These are phyloP conservation scores for Solanum piurae DNA, from an alignment of 257 asterid species.

Conservation along the genomic window DNA sequence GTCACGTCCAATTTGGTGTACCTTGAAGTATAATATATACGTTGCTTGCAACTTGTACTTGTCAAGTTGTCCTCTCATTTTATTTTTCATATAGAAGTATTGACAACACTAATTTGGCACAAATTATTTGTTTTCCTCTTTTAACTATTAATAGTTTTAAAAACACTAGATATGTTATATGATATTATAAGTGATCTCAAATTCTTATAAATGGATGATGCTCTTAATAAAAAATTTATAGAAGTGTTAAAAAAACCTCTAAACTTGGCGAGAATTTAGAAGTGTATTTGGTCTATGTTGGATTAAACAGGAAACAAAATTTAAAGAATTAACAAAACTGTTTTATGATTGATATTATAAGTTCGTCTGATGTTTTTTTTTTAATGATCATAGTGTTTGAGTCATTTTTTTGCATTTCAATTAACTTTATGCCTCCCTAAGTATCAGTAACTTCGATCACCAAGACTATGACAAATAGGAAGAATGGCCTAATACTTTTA, in stretches of 20 bases:
- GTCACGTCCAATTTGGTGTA: background rate
- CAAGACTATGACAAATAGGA: background rate
- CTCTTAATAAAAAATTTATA: background rate
- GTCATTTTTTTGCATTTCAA: background rate
- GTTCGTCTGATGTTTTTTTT: background rate
- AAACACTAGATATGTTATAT: too few species aligned
- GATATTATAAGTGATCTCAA: background rate
- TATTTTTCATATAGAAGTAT: background rate
- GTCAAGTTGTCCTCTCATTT: background rate
- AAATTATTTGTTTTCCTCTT: too few species aligned
- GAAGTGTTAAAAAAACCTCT: background rate
- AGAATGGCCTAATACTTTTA: background rate
- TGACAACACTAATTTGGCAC: background rate
- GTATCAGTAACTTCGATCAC: background rate
- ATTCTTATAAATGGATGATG: fast-evolving
- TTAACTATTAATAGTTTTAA: too few species aligned
- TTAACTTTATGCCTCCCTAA: background rate
- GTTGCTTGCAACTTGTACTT: background rate
- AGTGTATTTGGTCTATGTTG: background rate
- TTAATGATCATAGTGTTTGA: background rate
- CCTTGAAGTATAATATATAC: background rate
- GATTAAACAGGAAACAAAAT: background rate
- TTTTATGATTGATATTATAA: background rate
- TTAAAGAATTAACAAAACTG: background rate
- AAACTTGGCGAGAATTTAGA: too few species aligned